Base-by-base conservation (phyloP, 2,329 filamentous ascomycete species). In the Shiraia bambusicola region DNA sequence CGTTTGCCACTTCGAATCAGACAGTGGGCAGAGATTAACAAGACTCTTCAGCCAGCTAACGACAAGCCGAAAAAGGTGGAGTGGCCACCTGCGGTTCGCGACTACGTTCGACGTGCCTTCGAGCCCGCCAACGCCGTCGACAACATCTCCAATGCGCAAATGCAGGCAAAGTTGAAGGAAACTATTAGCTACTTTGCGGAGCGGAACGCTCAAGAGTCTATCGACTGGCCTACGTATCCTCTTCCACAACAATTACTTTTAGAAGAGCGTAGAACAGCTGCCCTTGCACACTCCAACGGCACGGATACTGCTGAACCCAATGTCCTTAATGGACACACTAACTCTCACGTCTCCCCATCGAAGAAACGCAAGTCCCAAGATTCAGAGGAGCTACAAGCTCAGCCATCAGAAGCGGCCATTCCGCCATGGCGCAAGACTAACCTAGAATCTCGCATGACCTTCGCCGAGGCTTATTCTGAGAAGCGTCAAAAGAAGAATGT, bases 41-140 rank as follows among this genome's bases (percentile, higher is more conserved):
- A n/a, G n/a, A 24, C 10, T 15, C 22, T 14, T 5, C 32, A 42
- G 39, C 25, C 58, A 60, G 56, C 29, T 48, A 66, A 71, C 50
- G n/a, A n/a, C n/a, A n/a, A n/a, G n/a, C 67, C 73, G 35, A 66
- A 66, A 63, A 88, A 86, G 73, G 83, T 86, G 58, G 82, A 86
- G 56, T 97, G 89, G 85, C 84, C 90, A 24, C 75, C 81, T 30
- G 81, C 85, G n/a, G 88, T 97, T 46, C 87, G 90, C 57, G 76
- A 79, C 53, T 97, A 96, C 72, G 92, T 97, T 24, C 86, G 90
- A 61, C 84, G 90, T 61, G 91, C 90, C 17, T 97, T 97, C 66
- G 82, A 87, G 36, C 80, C 82, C 17, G 80, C 83, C 44, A 87
- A 90, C 63, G 56, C 59, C 27, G 67, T 75, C 28, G 48, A 63